Evolutionary conservation across 768 basidiomycete species (phyloP), one percentile per base, ranked within the genome.

Genomic region (Mycena maculata): DNA sequence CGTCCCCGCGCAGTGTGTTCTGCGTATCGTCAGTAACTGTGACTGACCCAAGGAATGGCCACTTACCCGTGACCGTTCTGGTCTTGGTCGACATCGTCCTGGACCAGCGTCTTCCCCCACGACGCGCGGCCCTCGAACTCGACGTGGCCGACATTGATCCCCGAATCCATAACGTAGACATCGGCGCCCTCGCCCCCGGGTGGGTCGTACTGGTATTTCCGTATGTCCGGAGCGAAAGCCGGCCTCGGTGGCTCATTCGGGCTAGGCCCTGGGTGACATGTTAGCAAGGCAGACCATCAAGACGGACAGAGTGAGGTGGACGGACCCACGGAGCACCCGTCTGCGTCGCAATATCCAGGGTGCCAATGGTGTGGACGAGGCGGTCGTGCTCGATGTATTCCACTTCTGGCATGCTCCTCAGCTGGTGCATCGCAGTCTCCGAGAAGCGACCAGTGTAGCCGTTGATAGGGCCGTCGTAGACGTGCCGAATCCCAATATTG

Each of bases 51-150:
- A 25, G 8, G n/a, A 27, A 30, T 15, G 2, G 22, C 2, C 20
- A 27, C 54, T 44, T 15, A 88, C 48, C 97, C 97, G 74, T 99
- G 97, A 65, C 97, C 97, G 78, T 98, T 98, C 60, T 88, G 92
- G 73, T 99, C 98, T 67, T 87, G 86, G 71, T 99, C 97, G 4
- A 85, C 85, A 69, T 96, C 95, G 72, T 91, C 88, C 73, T 73
- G 52, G 13, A 96, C 94, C 65, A 99, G 86, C 16, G 98, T 99
- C 85, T 90, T 93, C 48, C 97, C 98, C 98, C 98, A 99, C 10
- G 73, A 80, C 2, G 95, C 95, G 63, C 96, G 93, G 22, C 92
- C 95, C 74, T 92, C 89, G 72, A 99, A 96, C 73, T 98, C 93
- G 27, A 81, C 81, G 77, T 99, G 98, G 18, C 86, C 63, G 67